Percentiles rank a stretch among this genome's conserved stretches.
Evolutionary conservation across 345 rosid species (phyloP).

Genomic region (Syzygium oleosum): DNA sequence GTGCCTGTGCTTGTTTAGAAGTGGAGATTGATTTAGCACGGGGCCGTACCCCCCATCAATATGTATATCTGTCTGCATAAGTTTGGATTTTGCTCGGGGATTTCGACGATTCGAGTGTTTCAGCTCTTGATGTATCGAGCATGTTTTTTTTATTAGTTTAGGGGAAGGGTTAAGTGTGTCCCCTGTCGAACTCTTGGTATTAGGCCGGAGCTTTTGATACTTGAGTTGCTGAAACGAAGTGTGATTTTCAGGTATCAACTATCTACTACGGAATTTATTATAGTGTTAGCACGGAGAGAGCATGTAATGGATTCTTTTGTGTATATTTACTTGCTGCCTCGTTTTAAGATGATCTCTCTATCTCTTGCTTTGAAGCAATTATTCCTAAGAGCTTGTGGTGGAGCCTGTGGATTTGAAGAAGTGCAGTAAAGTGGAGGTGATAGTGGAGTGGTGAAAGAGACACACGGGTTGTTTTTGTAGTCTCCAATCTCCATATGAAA

Average conservation of each 20-base stretch:
- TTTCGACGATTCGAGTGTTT: not conserved
- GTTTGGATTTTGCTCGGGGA: not conserved
- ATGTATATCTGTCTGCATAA: not conserved
- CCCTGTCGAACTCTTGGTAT: not conserved
- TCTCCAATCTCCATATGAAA: too few relatives aligned
- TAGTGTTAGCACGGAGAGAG: not conserved
- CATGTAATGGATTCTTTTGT: not conserved
- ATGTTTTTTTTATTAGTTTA: not conserved
- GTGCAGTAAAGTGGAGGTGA: too few relatives aligned
- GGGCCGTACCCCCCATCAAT: not conserved
- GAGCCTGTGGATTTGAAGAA: too few relatives aligned
- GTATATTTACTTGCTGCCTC: not conserved
- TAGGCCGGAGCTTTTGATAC: not conserved
- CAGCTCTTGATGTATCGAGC: not conserved
- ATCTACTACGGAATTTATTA: not conserved
- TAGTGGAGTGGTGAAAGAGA: too few relatives aligned
- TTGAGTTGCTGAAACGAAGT: not conserved
- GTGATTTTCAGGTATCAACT: not conserved
- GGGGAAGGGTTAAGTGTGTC: not conserved
- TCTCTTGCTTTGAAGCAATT: not conserved
- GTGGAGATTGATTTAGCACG: not conserved
- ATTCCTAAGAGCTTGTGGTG: not conserved
- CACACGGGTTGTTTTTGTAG: too few relatives aligned
- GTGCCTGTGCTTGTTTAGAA: not conserved
- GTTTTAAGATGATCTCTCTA: constrained; percentile 37